A percentile compares a stretch with the other conserved stretches of the same genome.
These are phyloP conservation scores for Apocynum venetum DNA, from an alignment of 257 asterid genomes.

Conservation along the genomic window DNA sequence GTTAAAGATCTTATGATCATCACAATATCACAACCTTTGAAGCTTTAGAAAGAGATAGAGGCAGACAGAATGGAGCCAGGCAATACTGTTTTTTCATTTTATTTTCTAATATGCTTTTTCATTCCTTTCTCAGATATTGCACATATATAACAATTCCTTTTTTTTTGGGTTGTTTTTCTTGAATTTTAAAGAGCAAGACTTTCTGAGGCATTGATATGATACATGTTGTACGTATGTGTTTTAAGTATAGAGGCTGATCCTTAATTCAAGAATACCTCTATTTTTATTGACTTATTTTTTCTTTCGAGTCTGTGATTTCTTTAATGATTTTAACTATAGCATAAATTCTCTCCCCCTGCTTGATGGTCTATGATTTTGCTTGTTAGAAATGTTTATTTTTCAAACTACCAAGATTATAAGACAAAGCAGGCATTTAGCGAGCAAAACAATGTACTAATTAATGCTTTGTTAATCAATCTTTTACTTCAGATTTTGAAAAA, in stretches of 20 bases:
- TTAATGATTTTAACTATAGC: background rate
- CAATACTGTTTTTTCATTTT: slow-evolving; percentile 26
- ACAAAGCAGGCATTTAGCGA: background rate
- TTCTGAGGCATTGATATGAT: background rate
- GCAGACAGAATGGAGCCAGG: slow-evolving; percentile 96
- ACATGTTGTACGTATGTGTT: background rate
- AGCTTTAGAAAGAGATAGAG: slow-evolving; percentile 23
- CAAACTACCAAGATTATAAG: background rate
- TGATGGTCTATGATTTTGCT: background rate
- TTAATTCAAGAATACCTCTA: background rate
- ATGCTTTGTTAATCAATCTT: background rate
- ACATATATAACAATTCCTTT: slow-evolving; percentile 3
- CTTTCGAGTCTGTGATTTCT: background rate
- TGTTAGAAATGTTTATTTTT: background rate
- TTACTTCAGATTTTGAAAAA: background rate
- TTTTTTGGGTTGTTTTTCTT: background rate
- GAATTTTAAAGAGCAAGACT: background rate
- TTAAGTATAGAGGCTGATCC: background rate
- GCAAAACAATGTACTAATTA: background rate
- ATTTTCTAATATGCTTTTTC: background rate
- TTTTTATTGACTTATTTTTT: background rate
- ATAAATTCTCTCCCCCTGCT: background rate
- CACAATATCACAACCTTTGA: background rate
- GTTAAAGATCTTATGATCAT: slow-evolving; percentile 14
- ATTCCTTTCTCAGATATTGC: slow-evolving; percentile 1